Percentiles rank a stretch among this genome's conserved stretches.
These are phyloP conservation scores for Cruciata laevipes DNA, from an alignment of 257 asterid species.

Conservation along the genomic window DNA sequence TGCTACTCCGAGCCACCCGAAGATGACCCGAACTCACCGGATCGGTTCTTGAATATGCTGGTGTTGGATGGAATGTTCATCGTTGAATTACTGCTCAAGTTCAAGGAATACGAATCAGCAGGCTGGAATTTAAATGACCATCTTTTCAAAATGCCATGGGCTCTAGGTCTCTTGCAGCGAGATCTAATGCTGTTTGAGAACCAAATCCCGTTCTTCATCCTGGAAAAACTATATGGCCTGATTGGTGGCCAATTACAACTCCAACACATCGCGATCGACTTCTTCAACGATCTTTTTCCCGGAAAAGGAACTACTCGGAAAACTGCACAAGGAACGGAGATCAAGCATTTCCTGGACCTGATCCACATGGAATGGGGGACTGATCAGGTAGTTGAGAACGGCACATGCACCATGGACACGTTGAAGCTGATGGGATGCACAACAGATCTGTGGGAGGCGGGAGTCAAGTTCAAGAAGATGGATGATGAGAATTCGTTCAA, in stretches of 20 bases:
- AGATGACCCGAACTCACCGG: not conserved
- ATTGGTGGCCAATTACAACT: not conserved
- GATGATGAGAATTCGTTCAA: not conserved
- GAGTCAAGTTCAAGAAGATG: not conserved
- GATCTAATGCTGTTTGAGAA: slow-evolving; percentile 33
- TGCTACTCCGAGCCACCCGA: no score
- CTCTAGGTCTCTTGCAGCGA: slow-evolving; percentile 17
- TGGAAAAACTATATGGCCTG: not conserved
- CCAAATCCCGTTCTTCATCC: slow-evolving; percentile 15
- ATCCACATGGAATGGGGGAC: slow-evolving; percentile 4
- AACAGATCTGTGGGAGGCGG: not conserved
- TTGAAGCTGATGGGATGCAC: not conserved
- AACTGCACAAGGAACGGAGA: not conserved
- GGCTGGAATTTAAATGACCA: slow-evolving; percentile 16
- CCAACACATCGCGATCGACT: not conserved
- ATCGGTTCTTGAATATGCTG: slow-evolving; percentile 20
- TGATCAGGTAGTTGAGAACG: no score
- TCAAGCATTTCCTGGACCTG: slow-evolving; percentile 7
- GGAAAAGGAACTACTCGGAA: not conserved
- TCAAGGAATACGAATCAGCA: not conserved
- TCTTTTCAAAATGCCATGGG: slow-evolving; percentile 19
- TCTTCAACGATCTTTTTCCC: slow-evolving; percentile 8
- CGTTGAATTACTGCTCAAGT: slow-evolving; percentile 16
- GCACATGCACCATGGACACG: not conserved
- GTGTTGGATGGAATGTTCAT: slow-evolving; percentile 38